phyloP scores from a whole-genome alignment of 1,284 basidiomycete species.

The Rhodotorula sp. region DNA sequence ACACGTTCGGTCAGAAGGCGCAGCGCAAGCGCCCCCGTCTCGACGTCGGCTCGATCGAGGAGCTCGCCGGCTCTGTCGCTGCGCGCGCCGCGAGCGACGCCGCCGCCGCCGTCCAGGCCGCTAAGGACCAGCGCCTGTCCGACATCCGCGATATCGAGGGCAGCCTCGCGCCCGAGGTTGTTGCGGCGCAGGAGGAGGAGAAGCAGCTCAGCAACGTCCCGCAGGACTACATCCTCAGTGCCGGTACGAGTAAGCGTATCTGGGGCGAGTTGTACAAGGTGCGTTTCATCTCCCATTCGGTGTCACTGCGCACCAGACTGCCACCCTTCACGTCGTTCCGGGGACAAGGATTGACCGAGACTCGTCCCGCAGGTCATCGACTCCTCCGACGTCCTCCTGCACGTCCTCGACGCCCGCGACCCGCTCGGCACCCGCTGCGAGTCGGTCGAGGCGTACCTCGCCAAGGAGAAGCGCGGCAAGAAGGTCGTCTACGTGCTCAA shows the following conservation, averaged over 20 bases:
- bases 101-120: slow-evolving; percentile 33
- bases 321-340: too few species aligned
- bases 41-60: slow-evolving; percentile 81
- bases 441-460: slow-evolving; percentile 88
- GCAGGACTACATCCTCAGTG: slow-evolving; percentile 47
- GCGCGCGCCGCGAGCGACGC: slow-evolving; percentile 28
- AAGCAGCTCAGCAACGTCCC: slow-evolving; percentile 43
- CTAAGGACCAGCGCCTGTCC: slow-evolving; percentile 30
- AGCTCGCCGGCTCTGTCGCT: slow-evolving; percentile 61
- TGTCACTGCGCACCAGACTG: not conserved
- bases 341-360: too few species aligned
- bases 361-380: slow-evolving; percentile 70
- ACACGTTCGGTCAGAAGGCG: slow-evolving; percentile 91
- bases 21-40: slow-evolving; percentile 85
- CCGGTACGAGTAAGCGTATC: slow-evolving; percentile 86
- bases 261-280: slow-evolving; percentile 96
- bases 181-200: slow-evolving; percentile 38
- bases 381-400: slow-evolving; percentile 94
- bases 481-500: slow-evolving; percentile 96
- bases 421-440: slow-evolving; percentile 96
- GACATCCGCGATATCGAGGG: slow-evolving; percentile 43
- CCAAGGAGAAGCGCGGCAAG: slow-evolving; percentile 96
- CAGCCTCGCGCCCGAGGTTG: slow-evolving; percentile 38
- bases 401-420: slow-evolving; percentile 94
- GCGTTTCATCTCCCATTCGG: not conserved